Evolutionary conservation across 306 rosid genomes (phyloP), one percentile per base, ranked within the genome.

Genomic region (Gastrolobium bilobum): DNA sequence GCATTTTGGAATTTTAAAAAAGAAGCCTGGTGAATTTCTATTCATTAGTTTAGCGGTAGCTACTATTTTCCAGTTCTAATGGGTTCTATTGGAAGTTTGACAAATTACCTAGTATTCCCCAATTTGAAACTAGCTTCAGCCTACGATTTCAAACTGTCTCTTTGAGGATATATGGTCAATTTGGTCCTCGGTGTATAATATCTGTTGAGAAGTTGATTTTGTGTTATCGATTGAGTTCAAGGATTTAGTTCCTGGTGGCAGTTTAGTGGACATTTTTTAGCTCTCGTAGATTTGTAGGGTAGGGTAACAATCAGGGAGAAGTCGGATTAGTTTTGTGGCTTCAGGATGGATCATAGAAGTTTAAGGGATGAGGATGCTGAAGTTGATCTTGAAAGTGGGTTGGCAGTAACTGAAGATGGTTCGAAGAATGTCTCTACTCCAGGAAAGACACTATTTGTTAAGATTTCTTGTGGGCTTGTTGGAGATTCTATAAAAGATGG

Each of bases 371-470:
- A 56, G 43, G 89, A 82, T 66, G 54, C 37, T 86, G 91, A 89
- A 81, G 79, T 87, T 77, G 96, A 92, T 88, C 87, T 92, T 50
- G 97, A 92, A 85, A 85, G 84, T 82, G 96, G 92, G 54, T 75
- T 81, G 46, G 73, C 26, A 46, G 47, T 56, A 59, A 82, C 40
- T 46, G 85, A 85, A 70, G 91, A 90, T 50, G 87, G 86, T 78
- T 84, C 83, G 8, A 78, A 77, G 72, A 77, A 83, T 60, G 85
- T 54, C 10, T 72, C 80, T 71, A 69, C 53, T 61, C 80, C 53
- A 8, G 82, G 73, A 26, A 88, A 78, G 74, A 59, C 89, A 42
- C 68, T 86, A 5, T 46, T 92, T 57, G 40, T 78, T 10, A 85
- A 86, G 82, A 64, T 94, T 81, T 87, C 85, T 46, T 83, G 83